Evolutionary conservation across 306 rosid species (phyloP).

Genomic region (Lagenaria siceraria): DNA sequence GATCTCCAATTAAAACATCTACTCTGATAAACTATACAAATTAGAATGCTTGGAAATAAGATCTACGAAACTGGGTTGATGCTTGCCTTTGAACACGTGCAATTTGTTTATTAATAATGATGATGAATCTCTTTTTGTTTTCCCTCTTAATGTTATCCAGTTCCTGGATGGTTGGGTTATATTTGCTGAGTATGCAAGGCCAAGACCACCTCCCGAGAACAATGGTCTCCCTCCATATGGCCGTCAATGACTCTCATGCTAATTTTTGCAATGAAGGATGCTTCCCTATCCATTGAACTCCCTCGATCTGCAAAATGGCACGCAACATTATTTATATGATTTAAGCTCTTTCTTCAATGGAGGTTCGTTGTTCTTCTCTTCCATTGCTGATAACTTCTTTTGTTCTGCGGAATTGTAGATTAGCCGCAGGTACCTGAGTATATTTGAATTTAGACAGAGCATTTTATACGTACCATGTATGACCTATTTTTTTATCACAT

Average conservation of each 20-base stretch:
- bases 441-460: not conserved
- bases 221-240: constrained; percentile 21
- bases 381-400: not conserved
- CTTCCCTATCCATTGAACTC: constrained; percentile 8
- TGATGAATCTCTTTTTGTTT: not conserved
- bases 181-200: constrained; percentile 92
- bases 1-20: not conserved
- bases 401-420: not conserved
- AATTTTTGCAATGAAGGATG: not conserved
- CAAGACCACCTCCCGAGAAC: constrained; percentile 46
- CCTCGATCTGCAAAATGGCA: not conserved
- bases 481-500: not conserved
- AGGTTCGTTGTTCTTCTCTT: not conserved
- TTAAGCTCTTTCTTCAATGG: not conserved
- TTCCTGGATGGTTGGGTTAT: constrained; percentile 98
- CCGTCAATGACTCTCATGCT: constrained; percentile 5
- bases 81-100: not conserved
- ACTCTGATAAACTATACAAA: not conserved
- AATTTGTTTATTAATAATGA: not conserved
- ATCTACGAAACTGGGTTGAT: not conserved
- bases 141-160: constrained; percentile 25
- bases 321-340: not conserved
- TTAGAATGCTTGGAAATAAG: not conserved
- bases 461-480: not conserved
- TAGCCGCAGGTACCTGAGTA: not conserved